Evolutionary conservation across 441 rosid genomes (phyloP).

Genomic region (Sinapis alba): DNA sequence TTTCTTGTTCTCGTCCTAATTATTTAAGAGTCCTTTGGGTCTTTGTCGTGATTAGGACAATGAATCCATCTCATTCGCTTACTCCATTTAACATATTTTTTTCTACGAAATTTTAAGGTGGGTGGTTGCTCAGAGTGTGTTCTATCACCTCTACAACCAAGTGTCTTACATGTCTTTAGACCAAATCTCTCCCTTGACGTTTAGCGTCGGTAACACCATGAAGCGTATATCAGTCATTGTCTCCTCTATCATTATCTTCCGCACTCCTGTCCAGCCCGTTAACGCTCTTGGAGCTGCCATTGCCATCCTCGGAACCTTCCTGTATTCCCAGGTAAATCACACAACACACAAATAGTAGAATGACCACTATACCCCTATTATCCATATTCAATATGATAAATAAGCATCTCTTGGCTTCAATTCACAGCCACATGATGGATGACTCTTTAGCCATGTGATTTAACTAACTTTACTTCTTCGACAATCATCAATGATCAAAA

Average conservation of each 20-base stretch:
- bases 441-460: not conserved
- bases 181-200: slow-evolving; percentile 72
- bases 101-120: slow-evolving; percentile 48
- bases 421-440: slow-evolving; percentile 1
- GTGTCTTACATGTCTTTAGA: slow-evolving; percentile 79
- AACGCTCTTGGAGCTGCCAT: slow-evolving; percentile 76
- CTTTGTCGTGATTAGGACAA: not conserved
- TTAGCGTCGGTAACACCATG: slow-evolving; percentile 74
- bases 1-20: slow-evolving; percentile 10
- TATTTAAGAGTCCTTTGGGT: slow-evolving; percentile 27
- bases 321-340: slow-evolving; percentile 65
- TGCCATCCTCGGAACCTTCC: slow-evolving; percentile 74
- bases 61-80: slow-evolving; percentile 3
- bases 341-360: slow-evolving; percentile 17
- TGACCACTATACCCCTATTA: slow-evolving; percentile 21
- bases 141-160: slow-evolving; percentile 67
- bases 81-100: no score
- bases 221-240: slow-evolving; percentile 76
- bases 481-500: not conserved
- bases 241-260: slow-evolving; percentile 79
- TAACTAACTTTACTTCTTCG: not conserved
- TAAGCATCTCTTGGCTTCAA: slow-evolving; percentile 9
- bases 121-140: slow-evolving; percentile 74
- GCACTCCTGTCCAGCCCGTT: slow-evolving; percentile 66
- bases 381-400: not conserved